These are phyloP conservation scores for Theileria annulata DNA, from an alignment of 169 alveolate genomes.

Conservation along the genomic window DNA sequence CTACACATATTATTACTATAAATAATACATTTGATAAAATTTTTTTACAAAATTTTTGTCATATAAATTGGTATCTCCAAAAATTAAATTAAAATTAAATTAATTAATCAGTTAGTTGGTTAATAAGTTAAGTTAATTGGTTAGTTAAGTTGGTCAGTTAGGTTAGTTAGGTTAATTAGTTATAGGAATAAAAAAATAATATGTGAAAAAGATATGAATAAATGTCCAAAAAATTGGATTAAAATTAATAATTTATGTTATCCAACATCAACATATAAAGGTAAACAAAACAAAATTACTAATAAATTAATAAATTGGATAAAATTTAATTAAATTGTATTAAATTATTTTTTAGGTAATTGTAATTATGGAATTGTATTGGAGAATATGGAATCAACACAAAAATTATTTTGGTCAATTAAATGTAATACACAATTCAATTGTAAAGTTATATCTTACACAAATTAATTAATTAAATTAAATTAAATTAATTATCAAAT, in stretches of 20 bases:
- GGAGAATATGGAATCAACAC: slow-evolving; percentile 23
- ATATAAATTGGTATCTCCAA: slow-evolving; percentile 55
- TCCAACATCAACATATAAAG: slow-evolving; percentile 44
- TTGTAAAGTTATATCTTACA: slow-evolving; percentile 30
- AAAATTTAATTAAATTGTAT: no score
- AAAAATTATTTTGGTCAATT: slow-evolving; percentile 48
- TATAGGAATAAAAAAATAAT: not conserved
- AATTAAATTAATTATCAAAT: not conserved
- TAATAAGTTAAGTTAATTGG: no score
- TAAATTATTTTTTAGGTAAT: no score
- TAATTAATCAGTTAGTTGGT: no score
- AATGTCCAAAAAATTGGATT: slow-evolving; percentile 53
- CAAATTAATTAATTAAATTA: not conserved
- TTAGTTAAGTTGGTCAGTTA: no score
- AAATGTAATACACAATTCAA: slow-evolving; percentile 49
- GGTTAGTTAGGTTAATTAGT: no score
- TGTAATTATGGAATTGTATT: no score
- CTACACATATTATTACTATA: slow-evolving; percentile 23
- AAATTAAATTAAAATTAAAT: no score
- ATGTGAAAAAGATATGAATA: slow-evolving; percentile 16
- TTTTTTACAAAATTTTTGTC: slow-evolving; percentile 19
- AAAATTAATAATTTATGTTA: slow-evolving; percentile 13
- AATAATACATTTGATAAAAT: slow-evolving; percentile 43
- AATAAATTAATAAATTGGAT: no score
- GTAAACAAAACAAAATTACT: slow-evolving; percentile 9